Base-by-base conservation (phyloP, 805 yeast genomes). In the Metschnikowia sp. region DNA sequence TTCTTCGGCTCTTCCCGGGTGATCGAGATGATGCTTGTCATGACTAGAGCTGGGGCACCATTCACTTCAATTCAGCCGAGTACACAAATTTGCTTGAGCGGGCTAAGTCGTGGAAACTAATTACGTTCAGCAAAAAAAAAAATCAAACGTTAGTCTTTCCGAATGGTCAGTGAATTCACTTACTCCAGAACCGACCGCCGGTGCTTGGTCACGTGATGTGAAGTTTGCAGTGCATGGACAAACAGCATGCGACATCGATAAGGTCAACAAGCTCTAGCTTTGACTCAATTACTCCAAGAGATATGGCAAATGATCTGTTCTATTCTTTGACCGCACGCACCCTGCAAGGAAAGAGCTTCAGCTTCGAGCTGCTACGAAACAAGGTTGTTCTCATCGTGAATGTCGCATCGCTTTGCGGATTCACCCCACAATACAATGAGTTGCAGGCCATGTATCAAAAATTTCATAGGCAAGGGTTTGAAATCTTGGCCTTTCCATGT, bases 401-500 rank as follows among this genome's bases (percentile, higher is more conserved):
- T 40, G 61, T 58, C 32, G 66, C 66, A 10, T 53, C 57, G 2
- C 42, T 53, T 6, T 56, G 60, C 39, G 60, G 60, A 12, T 56
- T 47, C 46, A 42, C 56, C n/a, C 58, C 58, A 18, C 58, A 56
- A 37, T 86, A 85, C 64, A 69, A 74, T 44, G 92, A 83, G 44
- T 69, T 90, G 32, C 91, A 90, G 67, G 69, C 64, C 36, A 67
- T 90, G 11, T 82, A 88, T 69, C 69, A 81, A 51, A 81, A 82
- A 61, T 86, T 84, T 68, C 68, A 76, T 44, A 79, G 76, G 41
- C 60, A 77, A 52, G 95, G 88, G 1, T 71, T 91, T 22, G 81
- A 70, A 39, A 75, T 90, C 28, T 54, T 90, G 32, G 97, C 90
- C 0, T 89, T 90, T 77, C 97, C 97, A 31, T 88, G 96, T 68